Conservation (phyloP, 768 basidiomycete species). For the Lentinula edodes region DNA sequence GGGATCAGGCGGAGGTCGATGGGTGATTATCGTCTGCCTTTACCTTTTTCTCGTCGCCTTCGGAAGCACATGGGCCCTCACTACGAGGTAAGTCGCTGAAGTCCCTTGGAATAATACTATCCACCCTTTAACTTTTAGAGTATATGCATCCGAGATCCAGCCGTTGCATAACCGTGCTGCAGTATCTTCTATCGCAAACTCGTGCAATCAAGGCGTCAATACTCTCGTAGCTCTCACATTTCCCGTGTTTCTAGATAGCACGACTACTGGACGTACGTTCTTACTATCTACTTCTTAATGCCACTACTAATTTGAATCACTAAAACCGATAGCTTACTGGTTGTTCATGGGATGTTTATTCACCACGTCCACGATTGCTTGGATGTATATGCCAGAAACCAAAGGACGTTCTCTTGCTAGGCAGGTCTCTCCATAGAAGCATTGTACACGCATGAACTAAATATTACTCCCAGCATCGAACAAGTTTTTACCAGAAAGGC, state of each 20-base stretch:
- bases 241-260: not conserved
- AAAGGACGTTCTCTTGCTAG: not conserved
- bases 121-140: not conserved
- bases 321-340: not conserved
- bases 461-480: not conserved
- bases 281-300: not conserved
- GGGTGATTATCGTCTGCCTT: not conserved
- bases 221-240: not conserved
- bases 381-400: not conserved
- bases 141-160: not conserved
- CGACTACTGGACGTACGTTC: not conserved
- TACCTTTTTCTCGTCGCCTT: not conserved
- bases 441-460: too few relatives aligned
- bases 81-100: not conserved
- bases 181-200: constrained; percentile 1
- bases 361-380: not conserved
- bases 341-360: not conserved
- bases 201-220: not conserved
- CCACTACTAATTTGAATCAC: not conserved
- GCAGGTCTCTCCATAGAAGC: not conserved
- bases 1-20: not conserved
- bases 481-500: not conserved
- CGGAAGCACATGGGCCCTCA: not conserved
- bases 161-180: not conserved
- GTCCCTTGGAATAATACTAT: not conserved